Evolutionary conservation across 169 alveolate species (phyloP), one percentile per base, ranked within the genome.

Genomic region (Eimeria praecox): DNA sequence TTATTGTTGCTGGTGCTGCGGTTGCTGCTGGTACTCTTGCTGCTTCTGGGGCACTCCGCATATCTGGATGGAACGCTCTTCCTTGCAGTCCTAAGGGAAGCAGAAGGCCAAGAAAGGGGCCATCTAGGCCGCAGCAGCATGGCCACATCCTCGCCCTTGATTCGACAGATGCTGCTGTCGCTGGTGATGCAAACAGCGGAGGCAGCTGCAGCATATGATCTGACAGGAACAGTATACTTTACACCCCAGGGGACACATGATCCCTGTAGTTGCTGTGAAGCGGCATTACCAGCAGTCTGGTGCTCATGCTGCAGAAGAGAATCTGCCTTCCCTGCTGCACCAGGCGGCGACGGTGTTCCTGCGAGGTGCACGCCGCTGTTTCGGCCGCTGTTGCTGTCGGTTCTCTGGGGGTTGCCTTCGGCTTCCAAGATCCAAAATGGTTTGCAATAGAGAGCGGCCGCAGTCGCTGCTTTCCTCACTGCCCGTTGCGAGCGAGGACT

Each of bases 91-190:
- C 91, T 33, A 6, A 83, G 77, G 73, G 91, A 83, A 18, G 91
- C 71, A 54, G 91, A 83, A 24, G 91, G 91, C 91, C 91, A 83
- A 30, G 71, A 54, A 14, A 83, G 91, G 66, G 91, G 91, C 91
- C 91, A 83, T 33, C 91, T 49, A 49, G 91, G 91, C 77, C 71
- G 91, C 91, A 83, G 91, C 91, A 83, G 91, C 77, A 83, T 18
- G 38, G 91, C 73, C 91, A 83, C 30, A 38, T 59, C 75, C 27
- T 83, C 77, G 54, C 73, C 91, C 35, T 14, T 10, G 20, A 35
- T 35, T 52, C 49, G 75, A 35, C 54, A 22, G 20, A 24, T 33
- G n/a, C 14, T 83, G 75, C 18, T 54, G 73, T 77, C 54, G 91
- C 64, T 83, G 77, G 33, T 56, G 46, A 52, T 54, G 54, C 54